Base-by-base conservation (phyloP, 176 grass and related monocot genomes). In the Triticum turgidum region DNA sequence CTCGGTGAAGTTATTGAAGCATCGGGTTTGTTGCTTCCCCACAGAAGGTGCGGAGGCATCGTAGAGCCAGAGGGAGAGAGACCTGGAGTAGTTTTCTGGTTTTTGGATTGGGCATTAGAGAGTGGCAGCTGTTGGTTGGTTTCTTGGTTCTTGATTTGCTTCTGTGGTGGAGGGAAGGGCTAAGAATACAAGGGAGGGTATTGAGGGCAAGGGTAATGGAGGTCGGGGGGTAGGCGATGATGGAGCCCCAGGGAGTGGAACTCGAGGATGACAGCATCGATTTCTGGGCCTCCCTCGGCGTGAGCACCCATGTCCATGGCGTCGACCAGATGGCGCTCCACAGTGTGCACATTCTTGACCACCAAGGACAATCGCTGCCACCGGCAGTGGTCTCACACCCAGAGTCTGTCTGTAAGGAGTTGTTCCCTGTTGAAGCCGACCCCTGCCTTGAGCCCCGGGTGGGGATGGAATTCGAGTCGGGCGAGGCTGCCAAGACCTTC, bases 221-320 rank as follows among this genome's bases (percentile, higher is more conserved):
- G 59, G 73, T 84, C 17, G 71, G 58, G 30, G 87, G 35, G 22
- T 66, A 75, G 33, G 72, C 54, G 14, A 82, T 92, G 85, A 92
- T 96, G 88, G 97, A 96, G 35, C 15, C 84, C 61, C 93, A 92
- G 39, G 92, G 89, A 38, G 92, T 85, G 49, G 92, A 96, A 44
- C 90, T 98, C 35, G 97, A 99, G 86, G 97, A 99, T 17, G 97
- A 99, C 61, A 99, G 85, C 87, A 99, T 99, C 87, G 96, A 94
- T 80, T 99, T 99, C 86, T 99, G 94, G 94, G 90, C 92, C 4
- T 93, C 92, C 17, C 92, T 99, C 22, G 97, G 92, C 8, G 90
- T 98, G 67, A 93, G 91, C 84, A 86, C 95, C 68, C 88, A 93
- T 83, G 93, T 87, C 86, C 91, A 82, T 33, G 85, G 87, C 41